Evolutionary conservation across 495 filamentous ascomycete species (phyloP).

Genomic region (Aspergillus leporis): DNA sequence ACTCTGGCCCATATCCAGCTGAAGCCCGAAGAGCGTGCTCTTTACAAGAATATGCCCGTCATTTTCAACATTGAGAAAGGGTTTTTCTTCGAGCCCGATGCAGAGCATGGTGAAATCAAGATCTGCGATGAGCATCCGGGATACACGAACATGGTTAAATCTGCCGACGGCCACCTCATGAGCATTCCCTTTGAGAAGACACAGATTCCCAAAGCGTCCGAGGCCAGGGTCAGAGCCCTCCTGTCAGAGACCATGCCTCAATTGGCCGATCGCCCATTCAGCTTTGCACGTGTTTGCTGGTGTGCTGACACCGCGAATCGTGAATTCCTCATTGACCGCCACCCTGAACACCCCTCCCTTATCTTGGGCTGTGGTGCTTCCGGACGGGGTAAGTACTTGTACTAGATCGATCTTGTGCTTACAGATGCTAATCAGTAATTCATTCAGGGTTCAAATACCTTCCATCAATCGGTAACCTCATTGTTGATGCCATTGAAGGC

Average conservation of each 20-base stretch:
- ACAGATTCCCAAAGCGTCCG: slow-evolving; percentile 43
- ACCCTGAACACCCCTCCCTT: slow-evolving; percentile 34
- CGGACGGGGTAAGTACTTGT: slow-evolving; percentile 23
- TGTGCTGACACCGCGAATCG: slow-evolving; percentile 51
- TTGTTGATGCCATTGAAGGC: slow-evolving; percentile 39
- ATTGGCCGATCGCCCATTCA: slow-evolving; percentile 40
- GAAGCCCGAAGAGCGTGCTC: slow-evolving; percentile 37
- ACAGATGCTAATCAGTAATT: background rate
- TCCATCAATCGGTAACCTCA: slow-evolving; percentile 36
- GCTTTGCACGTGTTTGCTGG: slow-evolving; percentile 50
- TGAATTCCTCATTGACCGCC: slow-evolving; percentile 42
- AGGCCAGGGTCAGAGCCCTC: slow-evolving; percentile 38
- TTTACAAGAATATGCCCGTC: slow-evolving; percentile 48
- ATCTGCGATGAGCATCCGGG: slow-evolving; percentile 56
- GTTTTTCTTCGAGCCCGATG: slow-evolving; percentile 57
- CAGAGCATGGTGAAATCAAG: slow-evolving; percentile 47
- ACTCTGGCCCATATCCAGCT: slow-evolving; percentile 49
- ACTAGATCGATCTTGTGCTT: background rate
- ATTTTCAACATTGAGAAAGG: slow-evolving; percentile 52
- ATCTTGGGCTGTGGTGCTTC: slow-evolving; percentile 44
- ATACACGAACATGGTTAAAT: slow-evolving; percentile 38
- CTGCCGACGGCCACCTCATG: slow-evolving; percentile 23
- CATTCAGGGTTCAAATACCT: slow-evolving; percentile 38
- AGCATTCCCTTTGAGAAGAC: slow-evolving; percentile 38
- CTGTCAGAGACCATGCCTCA: slow-evolving; percentile 47